Percentiles rank a stretch among this genome's conserved stretches.
phyloP scores from a whole-genome alignment of 768 basidiomycete species.

The Austroboletus eburneus region DNA sequence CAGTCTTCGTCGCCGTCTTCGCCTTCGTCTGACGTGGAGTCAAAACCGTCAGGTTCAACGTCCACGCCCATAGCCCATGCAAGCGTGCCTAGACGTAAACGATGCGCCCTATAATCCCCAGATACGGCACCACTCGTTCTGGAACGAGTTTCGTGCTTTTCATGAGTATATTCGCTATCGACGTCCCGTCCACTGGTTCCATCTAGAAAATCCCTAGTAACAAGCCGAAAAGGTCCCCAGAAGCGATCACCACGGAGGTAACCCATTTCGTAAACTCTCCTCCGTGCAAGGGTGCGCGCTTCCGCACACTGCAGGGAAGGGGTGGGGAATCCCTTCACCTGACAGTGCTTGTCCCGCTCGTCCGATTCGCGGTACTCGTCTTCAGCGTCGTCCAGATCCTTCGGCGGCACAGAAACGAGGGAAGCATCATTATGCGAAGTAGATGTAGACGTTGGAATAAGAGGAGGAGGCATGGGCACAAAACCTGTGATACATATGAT shows the following conservation, averaged over 20 bases:
- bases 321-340: conserved; percentile 6
- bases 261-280: conserved; percentile 31
- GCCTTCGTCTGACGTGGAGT: conserved; percentile 13
- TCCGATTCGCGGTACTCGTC: background rate
- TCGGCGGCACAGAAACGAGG: background rate
- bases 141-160: background rate
- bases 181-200: background rate
- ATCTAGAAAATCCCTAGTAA: conserved; percentile 8
- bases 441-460: background rate
- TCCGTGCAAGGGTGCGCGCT: conserved; percentile 25
- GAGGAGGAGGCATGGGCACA: conserved; percentile 25
- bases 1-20: conserved; percentile 18
- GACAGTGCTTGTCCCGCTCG: background rate
- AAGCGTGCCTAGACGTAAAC: conserved; percentile 12
- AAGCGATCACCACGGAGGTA: conserved; percentile 26
- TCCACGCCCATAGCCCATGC: conserved; percentile 16
- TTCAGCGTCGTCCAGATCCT: background rate
- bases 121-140: background rate
- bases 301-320: conserved; percentile 16
- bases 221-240: conserved; percentile 27
- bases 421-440: background rate
- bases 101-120: background rate
- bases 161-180: background rate
- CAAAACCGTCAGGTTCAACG: conserved; percentile 7
- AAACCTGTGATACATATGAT: conserved; percentile 46